Conservation (phyloP, 2,329 filamentous ascomycete species). For the Penicillium sp. region DNA sequence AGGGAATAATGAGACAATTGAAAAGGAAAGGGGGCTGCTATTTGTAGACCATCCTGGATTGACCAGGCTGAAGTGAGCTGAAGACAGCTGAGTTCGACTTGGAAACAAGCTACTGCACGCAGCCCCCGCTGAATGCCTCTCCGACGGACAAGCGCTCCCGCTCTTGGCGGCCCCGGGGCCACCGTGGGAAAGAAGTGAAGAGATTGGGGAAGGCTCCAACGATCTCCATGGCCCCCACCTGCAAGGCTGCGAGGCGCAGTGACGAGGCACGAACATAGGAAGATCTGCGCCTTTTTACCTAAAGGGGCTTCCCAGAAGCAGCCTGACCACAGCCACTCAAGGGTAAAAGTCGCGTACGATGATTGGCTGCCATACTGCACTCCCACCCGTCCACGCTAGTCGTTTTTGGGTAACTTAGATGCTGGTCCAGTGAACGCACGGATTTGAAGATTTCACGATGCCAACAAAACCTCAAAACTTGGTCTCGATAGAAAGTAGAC, state of each 20-base stretch:
- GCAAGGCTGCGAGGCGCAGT: not conserved
- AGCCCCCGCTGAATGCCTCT: not conserved
- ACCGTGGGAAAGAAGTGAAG: not conserved
- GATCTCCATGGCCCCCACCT: not conserved
- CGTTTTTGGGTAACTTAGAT: not conserved
- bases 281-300: not conserved
- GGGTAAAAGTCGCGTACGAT: not conserved
- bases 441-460: not conserved
- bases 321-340: not conserved
- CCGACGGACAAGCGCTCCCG: not conserved
- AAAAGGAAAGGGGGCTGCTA: not conserved
- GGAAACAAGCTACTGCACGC: not conserved
- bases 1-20: not conserved
- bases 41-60: not conserved
- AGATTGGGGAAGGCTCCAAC: not conserved
- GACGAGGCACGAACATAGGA: not conserved
- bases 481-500: not conserved
- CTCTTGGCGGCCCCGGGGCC: not conserved
- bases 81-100: not conserved
- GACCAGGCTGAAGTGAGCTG: not conserved
- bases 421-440: not conserved
- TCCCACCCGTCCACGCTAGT: not conserved
- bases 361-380: not conserved
- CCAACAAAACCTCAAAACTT: not conserved
- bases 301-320: not conserved